Percentiles rank a stretch among this genome's conserved stretches.
These are phyloP conservation scores for Claviceps paspali DNA, from an alignment of 2,329 filamentous ascomycete species.

Conservation along the genomic window DNA sequence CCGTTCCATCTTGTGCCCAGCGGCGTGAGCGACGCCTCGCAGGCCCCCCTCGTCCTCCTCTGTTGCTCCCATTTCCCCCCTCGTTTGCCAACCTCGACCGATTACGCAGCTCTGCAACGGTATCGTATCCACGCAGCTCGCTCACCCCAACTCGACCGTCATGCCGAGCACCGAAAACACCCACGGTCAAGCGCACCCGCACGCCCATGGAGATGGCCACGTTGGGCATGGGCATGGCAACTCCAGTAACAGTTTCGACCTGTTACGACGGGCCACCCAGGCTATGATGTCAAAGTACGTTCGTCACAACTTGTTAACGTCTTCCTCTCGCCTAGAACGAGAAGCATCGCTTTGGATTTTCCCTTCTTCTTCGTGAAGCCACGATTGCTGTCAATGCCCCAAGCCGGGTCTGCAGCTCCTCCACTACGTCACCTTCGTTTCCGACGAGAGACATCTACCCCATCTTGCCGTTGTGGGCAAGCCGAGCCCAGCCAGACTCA, in stretches of 20 bases:
- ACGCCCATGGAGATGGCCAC: slow-evolving; percentile 9
- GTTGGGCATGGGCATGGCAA: slow-evolving; percentile 10
- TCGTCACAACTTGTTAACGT: no score
- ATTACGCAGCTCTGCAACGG: neutral
- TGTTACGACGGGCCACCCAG: slow-evolving; percentile 45
- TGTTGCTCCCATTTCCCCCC: neutral
- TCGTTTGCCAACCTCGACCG: neutral
- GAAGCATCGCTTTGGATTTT: no score
- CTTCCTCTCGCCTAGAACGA: no score
- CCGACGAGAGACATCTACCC: neutral
- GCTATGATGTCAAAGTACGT: slow-evolving; percentile 49
- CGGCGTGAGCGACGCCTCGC: no score
- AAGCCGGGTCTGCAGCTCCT: neutral
- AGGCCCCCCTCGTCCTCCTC: neutral
- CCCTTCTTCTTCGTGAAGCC: neutral
- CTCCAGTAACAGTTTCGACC: slow-evolving; percentile 36
- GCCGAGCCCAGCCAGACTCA: neutral
- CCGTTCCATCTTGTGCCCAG: no score
- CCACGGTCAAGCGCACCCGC: slow-evolving; percentile 5
- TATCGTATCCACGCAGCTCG: neutral
- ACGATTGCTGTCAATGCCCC: neutral
- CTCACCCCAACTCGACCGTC: slow-evolving; percentile 6
- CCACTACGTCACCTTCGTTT: neutral
- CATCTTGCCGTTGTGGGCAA: neutral
- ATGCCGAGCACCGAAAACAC: slow-evolving; percentile 36